These are phyloP conservation scores for Eimeria necatrix DNA, from an alignment of 169 alveolate species.

Conservation along the genomic window DNA sequence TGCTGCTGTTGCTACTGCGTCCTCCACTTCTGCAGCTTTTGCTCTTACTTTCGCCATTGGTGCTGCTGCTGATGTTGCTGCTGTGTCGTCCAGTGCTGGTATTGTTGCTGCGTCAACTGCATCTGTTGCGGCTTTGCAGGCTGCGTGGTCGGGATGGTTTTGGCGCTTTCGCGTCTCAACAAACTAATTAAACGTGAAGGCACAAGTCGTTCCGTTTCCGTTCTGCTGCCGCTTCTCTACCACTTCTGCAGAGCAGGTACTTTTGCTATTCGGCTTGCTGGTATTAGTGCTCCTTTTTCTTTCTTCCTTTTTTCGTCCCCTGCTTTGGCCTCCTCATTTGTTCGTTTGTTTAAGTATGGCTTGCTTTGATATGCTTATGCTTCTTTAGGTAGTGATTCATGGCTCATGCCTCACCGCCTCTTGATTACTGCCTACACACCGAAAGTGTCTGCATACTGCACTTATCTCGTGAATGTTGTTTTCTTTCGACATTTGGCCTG, in stretches of 20 bases:
- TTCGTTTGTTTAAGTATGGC: not conserved
- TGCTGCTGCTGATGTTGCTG: not conserved
- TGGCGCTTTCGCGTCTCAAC: constrained; percentile 46
- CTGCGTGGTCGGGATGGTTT: constrained; percentile 35
- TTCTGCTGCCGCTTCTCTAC: constrained; percentile 30
- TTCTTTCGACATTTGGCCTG: not conserved
- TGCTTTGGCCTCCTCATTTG: not conserved
- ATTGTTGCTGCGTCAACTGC: not conserved
- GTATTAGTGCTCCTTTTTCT: not conserved
- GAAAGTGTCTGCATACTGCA: too few species aligned
- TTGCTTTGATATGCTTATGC: not conserved
- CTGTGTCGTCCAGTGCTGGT: not conserved
- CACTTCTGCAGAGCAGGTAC: constrained; percentile 49
- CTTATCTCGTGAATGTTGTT: too few species aligned
- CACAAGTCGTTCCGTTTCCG: not conserved
- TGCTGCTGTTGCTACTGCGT: not conserved
- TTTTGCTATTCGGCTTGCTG: not conserved
- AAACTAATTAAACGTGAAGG: not conserved
- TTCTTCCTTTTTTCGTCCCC: not conserved
- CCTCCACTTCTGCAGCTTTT: not conserved
- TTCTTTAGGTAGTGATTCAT: not conserved
- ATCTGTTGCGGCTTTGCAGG: not conserved
- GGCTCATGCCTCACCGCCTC: too few species aligned
- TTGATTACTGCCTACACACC: too few species aligned
- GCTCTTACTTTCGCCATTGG: not conserved